A percentile compares a stretch with the other conserved stretches of the same genome.
phyloP scores from a whole-genome alignment of 2,329 filamentous ascomycete species.

The Triangularia verruculosa region DNA sequence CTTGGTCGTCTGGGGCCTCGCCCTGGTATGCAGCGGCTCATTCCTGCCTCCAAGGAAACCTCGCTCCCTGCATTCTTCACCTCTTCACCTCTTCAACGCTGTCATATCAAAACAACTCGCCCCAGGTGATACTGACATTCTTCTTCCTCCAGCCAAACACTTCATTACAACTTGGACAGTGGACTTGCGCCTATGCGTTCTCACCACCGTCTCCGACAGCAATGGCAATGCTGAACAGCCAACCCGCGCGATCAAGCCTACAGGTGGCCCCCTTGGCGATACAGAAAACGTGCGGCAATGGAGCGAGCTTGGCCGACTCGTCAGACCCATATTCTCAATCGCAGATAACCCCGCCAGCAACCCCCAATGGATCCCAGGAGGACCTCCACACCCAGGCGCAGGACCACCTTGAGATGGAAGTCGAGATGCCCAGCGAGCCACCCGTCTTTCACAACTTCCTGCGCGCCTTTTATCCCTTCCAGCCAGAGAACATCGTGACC shows the following conservation, averaged over 20 bases:
- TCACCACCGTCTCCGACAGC: conserved; percentile 34
- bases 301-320: conserved; percentile 22
- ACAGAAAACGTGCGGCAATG: conserved; percentile 41
- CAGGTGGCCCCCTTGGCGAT: conserved; percentile 60
- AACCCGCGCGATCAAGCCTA: conserved; percentile 54
- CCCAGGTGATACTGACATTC: conserved; percentile 12
- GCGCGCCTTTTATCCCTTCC: conserved; percentile 89
- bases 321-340: conserved; percentile 44
- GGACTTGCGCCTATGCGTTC: conserved; percentile 36
- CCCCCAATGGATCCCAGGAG: conserved; percentile 67
- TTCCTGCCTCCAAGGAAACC: conserved; percentile 11
- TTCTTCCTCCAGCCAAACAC: neutral
- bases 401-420: conserved; percentile 24
- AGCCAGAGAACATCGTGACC: conserved; percentile 71
- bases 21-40: conserved; percentile 28
- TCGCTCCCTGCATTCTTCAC: conserved; percentile 27
- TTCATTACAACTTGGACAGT: neutral
- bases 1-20: conserved; percentile 21
- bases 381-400: conserved; percentile 43
- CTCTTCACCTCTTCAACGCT: conserved; percentile 18
- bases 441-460: conserved; percentile 90
- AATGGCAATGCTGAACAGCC: conserved; percentile 47
- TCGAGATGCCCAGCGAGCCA: conserved; percentile 27
- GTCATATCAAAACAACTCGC: conserved; percentile 22
- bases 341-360: conserved; percentile 75